phyloP scores from a whole-genome alignment of 139 green algal genomes.

The Gonium pectorale region DNA sequence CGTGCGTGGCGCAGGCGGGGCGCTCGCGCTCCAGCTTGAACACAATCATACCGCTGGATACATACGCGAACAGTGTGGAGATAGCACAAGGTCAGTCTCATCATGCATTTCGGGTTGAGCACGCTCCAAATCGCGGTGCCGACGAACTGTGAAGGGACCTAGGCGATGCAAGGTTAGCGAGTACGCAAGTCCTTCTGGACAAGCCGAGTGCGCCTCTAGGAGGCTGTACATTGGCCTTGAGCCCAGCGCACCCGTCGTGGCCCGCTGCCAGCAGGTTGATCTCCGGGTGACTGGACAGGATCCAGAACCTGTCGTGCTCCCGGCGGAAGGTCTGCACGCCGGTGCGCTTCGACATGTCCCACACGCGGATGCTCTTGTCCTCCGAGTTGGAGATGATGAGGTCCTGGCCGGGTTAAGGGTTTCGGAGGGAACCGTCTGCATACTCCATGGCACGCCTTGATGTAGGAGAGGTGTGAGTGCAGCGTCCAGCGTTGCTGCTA shows the following conservation, averaged over 20 bases:
- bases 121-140: too few relatives aligned
- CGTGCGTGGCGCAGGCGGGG: constrained; percentile 90
- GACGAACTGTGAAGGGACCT: too few relatives aligned
- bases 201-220: too few relatives aligned
- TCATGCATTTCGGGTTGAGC: too few relatives aligned
- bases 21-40: constrained; percentile 99
- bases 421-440: too few relatives aligned
- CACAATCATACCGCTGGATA: constrained; percentile 99
- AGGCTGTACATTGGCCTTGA: neutral
- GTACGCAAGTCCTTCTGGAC: too few relatives aligned
- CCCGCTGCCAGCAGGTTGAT: constrained; percentile 99
- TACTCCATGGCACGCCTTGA: too few relatives aligned
- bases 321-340: constrained; percentile 97
- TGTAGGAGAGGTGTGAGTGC: too few relatives aligned
- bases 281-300: constrained; percentile 96
- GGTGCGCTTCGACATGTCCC: constrained; percentile 98
- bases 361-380: constrained; percentile 98
- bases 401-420: constrained; percentile 77
- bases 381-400: constrained; percentile 98
- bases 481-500: too few relatives aligned
- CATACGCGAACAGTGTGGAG: too few relatives aligned
- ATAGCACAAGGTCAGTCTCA: too few relatives aligned
- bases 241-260: constrained; percentile 85
- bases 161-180: too few relatives aligned
- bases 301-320: constrained; percentile 97